Evolutionary conservation across 73 alveolate genomes (phyloP).

Genomic region (Paramecium octaurelia): DNA sequence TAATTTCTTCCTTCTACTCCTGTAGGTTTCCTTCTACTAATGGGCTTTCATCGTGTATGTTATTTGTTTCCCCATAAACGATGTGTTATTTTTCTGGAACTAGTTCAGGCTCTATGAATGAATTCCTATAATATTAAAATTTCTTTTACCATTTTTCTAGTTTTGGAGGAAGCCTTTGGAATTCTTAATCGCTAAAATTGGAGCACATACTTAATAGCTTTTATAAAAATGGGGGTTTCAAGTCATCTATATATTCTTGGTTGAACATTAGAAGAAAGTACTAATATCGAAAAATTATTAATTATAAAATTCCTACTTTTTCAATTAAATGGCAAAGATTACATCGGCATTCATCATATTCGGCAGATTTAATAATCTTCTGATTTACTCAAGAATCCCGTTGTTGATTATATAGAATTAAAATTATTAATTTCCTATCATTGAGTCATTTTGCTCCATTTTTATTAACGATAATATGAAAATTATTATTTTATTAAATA

Average conservation of each 20-base stretch:
- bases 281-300: not conserved
- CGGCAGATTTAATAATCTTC: not conserved
- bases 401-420: not conserved
- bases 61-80: not conserved
- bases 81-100: not conserved
- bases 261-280: not conserved
- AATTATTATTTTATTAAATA: not conserved
- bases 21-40: not conserved
- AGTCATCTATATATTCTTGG: not conserved
- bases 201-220: not conserved
- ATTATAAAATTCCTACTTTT: not conserved
- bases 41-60: not conserved
- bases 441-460: not conserved
- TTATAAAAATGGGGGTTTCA: not conserved
- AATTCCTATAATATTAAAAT: not conserved
- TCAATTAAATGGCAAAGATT: not conserved
- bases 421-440: not conserved
- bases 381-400: not conserved
- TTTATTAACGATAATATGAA: not conserved
- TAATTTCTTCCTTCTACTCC: not conserved
- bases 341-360: not conserved
- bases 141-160: not conserved
- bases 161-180: not conserved
- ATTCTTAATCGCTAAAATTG: not conserved
- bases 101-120: not conserved